Conservation (phyloP, 1,284 basidiomycete genomes). For the Marasmius sp. region DNA sequence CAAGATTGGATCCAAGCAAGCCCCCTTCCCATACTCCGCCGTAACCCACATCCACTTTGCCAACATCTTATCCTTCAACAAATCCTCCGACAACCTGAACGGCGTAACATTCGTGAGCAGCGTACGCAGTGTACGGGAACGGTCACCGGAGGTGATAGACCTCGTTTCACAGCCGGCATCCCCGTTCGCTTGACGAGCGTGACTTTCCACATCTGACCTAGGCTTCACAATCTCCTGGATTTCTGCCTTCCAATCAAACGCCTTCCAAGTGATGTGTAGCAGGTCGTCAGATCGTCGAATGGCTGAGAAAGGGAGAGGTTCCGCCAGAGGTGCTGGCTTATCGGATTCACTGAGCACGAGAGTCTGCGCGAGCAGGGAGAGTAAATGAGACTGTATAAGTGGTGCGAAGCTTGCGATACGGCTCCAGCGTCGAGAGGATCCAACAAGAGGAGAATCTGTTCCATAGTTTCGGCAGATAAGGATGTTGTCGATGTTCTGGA, state of each 20-base stretch:
- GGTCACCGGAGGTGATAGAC: too few relatives aligned
- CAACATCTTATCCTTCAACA: too few relatives aligned
- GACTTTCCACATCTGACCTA: constrained; percentile 39
- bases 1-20: constrained; percentile 48
- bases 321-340: constrained; percentile 60
- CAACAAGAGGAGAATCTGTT: constrained; percentile 48
- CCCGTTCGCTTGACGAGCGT: too few relatives aligned
- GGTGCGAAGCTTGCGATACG: constrained; percentile 47
- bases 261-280: constrained; percentile 42
- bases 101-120: too few relatives aligned
- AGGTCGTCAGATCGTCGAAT: constrained; percentile 57
- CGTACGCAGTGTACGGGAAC: too few relatives aligned
- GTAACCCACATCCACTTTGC: too few relatives aligned
- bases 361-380: too few relatives aligned
- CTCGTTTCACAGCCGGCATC: too few relatives aligned
- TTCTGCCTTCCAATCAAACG: constrained; percentile 47
- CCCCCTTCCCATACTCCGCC: too few relatives aligned
- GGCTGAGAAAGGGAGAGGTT: constrained; percentile 56
- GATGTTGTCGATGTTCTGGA: not conserved
- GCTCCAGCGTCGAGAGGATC: constrained; percentile 57
- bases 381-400: constrained; percentile 46
- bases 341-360: too few relatives aligned
- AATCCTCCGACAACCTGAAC: too few relatives aligned
- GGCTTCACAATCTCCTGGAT: constrained; percentile 54
- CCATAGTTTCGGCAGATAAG: constrained; percentile 56